Conservation (phyloP, 2,329 filamentous ascomycete species). For the Sarocladium strictum region DNA sequence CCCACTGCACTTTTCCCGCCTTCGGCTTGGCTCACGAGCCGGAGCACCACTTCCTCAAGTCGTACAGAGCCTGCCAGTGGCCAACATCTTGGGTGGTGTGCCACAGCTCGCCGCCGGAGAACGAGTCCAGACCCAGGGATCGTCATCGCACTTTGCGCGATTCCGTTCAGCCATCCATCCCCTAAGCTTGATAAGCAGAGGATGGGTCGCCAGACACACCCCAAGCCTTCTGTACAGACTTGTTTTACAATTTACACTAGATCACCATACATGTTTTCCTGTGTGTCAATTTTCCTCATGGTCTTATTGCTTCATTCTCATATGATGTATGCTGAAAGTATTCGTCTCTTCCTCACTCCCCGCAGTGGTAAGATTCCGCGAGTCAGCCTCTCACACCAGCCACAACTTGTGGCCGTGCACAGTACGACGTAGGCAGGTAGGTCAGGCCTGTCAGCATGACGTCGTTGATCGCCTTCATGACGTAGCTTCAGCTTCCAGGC, state of each 20-base stretch:
- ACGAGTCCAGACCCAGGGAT: constrained; percentile 5
- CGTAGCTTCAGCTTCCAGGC: neutral
- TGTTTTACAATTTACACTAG: neutral
- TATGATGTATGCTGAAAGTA: no score
- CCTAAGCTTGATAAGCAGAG: neutral
- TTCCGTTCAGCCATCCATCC: neutral
- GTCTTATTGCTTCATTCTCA: no score
- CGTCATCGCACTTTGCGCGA: neutral
- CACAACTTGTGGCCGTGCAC: constrained; percentile 2
- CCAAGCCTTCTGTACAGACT: neutral
- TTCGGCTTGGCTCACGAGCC: neutral
- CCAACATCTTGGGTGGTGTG: neutral
- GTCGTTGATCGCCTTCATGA: constrained; percentile 7
- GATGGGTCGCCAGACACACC: neutral
- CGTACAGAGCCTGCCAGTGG: neutral
- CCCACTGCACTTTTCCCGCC: no score
- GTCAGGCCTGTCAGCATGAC: neutral
- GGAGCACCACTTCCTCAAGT: neutral
- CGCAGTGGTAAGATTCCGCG: neutral
- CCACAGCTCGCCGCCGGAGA: neutral
- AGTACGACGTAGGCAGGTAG: neutral
- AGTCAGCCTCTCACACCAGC: neutral
- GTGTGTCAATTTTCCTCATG: no score
- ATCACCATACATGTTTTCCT: no score
- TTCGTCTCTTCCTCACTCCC: no score